Base-by-base conservation (phyloP, 345 rosid genomes). In the Toxicodendron radicans region DNA sequence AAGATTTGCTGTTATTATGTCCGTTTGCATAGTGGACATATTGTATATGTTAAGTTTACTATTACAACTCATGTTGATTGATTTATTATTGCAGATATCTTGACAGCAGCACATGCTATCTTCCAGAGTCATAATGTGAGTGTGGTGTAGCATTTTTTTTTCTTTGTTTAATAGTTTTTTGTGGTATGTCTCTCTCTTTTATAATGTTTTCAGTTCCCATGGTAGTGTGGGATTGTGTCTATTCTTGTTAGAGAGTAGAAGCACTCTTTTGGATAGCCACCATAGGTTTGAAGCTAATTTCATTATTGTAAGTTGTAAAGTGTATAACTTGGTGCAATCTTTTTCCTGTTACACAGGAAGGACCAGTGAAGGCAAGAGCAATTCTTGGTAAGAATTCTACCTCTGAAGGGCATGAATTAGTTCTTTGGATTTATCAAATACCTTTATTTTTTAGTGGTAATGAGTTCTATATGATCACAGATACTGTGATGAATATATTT, bases 41-140 rank as follows among this genome's bases (percentile, higher is more conserved):
- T 46, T 48, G 10, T 16, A 1, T 21, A 21, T 38, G 43, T 38
- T 38, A 38, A 38, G 8, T 24, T 46, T n/a, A 32, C 32, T 64
- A 23, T 23, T 27, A 8, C 51, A 61, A 75, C 76, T 77, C 51
- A 60, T 75, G 43, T 58, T 61, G 17, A 49, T 61, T 79, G 73
- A 60, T 75, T 52, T 85, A 66, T 73, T 68, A 61, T 63, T 82
- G 81, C 97, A 96, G 99, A 92, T 87, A 78, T 87, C 77, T 78
- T 96, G 86, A 86, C 98, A 24, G 97, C 93, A 57, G 98, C 97
- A 24, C 88, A 90, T 81, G 88, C 93, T 68, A 83, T 88, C 81
- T 89, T 89, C 87, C 97, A 85, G 81, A 81, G 70, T 85, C 90
- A 87, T 53, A 85, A 80, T 80, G 99, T 96, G 75, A 96, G 99